Conservation (phyloP, 2,329 filamentous ascomycete species). For the Penicillium capsulatum region DNA sequence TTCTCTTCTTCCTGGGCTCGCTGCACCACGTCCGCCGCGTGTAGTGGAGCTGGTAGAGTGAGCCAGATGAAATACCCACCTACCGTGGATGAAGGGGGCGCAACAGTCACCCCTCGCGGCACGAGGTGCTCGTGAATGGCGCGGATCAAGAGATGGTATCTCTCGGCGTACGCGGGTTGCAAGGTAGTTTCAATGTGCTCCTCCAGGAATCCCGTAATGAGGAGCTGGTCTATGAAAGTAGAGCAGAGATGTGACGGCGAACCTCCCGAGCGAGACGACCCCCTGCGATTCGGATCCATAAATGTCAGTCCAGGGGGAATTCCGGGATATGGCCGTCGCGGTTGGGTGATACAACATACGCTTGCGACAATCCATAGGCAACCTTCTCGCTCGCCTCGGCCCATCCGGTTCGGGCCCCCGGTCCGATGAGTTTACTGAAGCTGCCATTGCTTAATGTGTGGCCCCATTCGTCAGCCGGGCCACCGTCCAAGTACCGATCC, state of each 20-base stretch:
- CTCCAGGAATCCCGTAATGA: constrained; percentile 51
- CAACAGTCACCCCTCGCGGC: constrained; percentile 55
- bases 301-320: too few relatives aligned
- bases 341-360: constrained; percentile 39
- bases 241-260: constrained; percentile 58
- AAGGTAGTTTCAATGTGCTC: constrained; percentile 51
- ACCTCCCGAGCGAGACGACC: constrained; percentile 56
- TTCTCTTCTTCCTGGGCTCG: constrained; percentile 60
- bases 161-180: constrained; percentile 52
- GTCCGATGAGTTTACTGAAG: constrained; percentile 82
- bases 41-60: constrained; percentile 53
- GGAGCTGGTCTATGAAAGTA: constrained; percentile 53
- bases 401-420: constrained; percentile 85
- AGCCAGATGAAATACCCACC: constrained; percentile 90
- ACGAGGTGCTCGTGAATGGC: constrained; percentile 58
- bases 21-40: constrained; percentile 54
- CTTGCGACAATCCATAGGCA: constrained; percentile 56
- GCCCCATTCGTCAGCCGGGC: constrained; percentile 63
- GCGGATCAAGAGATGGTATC: constrained; percentile 53
- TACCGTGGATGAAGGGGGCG: constrained; percentile 41
- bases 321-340: constrained; percentile 1
- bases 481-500: constrained; percentile 63
- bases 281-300: constrained; percentile 36
- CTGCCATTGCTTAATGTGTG: constrained; percentile 81
- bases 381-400: constrained; percentile 65